Evolutionary conservation across 176 grass and related monocot genomes (phyloP).

Genomic region (Rhynchospora pubera): DNA sequence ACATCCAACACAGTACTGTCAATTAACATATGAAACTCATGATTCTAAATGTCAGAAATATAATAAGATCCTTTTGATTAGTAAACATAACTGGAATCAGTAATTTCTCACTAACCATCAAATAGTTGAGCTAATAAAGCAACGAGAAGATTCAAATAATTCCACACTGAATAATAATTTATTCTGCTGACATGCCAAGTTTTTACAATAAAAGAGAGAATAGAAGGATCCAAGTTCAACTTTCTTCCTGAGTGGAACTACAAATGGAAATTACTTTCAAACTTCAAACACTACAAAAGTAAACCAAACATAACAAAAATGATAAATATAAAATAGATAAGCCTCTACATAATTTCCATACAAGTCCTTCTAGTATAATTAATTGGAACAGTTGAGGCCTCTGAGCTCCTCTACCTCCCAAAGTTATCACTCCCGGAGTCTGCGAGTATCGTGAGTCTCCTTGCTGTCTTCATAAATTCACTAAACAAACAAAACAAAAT

Average conservation of each 20-base stretch:
- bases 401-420: slow-evolving; percentile 38
- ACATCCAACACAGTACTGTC: neutral
- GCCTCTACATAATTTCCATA: neutral
- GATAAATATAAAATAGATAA: neutral
- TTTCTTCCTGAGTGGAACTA: neutral
- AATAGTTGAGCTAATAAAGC: neutral
- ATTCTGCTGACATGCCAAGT: neutral
- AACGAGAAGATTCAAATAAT: neutral
- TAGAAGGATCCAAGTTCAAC: neutral
- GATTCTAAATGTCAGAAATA: no score
- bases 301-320: neutral
- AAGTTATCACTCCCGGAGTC: slow-evolving; percentile 37
- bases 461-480: slow-evolving; percentile 66
- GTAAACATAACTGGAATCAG: neutral
- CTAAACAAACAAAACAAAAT: slow-evolving; percentile 25
- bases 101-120: neutral
- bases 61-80: neutral
- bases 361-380: neutral
- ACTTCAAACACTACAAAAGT: neutral
- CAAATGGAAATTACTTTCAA: neutral
- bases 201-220: neutral
- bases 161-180: slow-evolving; percentile 1
- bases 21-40: neutral
- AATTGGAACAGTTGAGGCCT: neutral
- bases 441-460: slow-evolving; percentile 74